Conservation (phyloP, 805 yeast species). For the Starmerella scarabaei region DNA sequence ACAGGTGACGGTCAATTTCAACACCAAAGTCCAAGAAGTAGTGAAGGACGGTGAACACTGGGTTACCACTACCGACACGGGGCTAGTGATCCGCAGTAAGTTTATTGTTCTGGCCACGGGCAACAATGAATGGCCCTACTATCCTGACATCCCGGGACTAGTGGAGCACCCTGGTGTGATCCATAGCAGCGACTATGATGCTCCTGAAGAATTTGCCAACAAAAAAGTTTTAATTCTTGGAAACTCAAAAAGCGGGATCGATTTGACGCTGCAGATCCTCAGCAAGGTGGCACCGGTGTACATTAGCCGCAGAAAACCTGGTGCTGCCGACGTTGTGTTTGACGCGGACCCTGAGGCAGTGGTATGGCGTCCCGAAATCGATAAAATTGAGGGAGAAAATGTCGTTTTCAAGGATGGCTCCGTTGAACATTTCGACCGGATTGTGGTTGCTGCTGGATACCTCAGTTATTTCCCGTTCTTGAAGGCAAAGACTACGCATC, state of each 20-base stretch:
- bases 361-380: conserved; percentile 26
- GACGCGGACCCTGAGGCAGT: conserved; percentile 26
- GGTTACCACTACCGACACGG: conserved; percentile 20
- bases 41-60: conserved; percentile 30
- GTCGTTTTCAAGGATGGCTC: conserved; percentile 41
- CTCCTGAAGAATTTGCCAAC: conserved; percentile 33
- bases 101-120: conserved; percentile 58
- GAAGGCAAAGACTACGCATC: conserved; percentile 21
- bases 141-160: conserved; percentile 42
- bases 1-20: conserved; percentile 30
- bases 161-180: conserved; percentile 24
- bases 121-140: conserved; percentile 45
- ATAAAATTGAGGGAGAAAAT: conserved; percentile 29
- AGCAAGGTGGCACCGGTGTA: conserved; percentile 32
- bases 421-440: conserved; percentile 36
- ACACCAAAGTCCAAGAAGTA: conserved; percentile 38
- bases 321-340: conserved; percentile 30
- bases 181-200: conserved; percentile 47
- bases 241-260: conserved; percentile 65
- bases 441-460: conserved; percentile 69
- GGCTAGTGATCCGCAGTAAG: conserved; percentile 30
- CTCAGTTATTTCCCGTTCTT: conserved; percentile 53
- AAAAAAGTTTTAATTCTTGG: conserved; percentile 55
- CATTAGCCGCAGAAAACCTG: conserved; percentile 37
- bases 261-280: conserved; percentile 51